phyloP scores from a whole-genome alignment of 306 rosid genomes.

The Ormosia emarginata region DNA sequence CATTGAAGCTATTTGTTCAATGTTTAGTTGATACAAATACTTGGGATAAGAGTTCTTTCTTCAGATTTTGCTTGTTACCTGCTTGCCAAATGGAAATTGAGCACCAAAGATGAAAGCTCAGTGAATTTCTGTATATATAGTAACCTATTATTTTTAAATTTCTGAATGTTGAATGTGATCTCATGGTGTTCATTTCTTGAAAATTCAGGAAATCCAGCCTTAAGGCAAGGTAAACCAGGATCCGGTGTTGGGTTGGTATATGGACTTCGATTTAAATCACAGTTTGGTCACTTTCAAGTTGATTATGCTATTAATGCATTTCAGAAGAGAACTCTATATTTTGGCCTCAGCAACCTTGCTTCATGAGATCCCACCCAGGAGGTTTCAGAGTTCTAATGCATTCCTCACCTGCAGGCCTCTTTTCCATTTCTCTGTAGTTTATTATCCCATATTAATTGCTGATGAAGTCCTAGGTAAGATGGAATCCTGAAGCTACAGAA shows the following conservation, averaged over 20 bases:
- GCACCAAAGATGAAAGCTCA: neutral
- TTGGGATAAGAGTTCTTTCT: neutral
- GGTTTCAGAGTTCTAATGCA: neutral
- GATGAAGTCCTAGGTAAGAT: conserved; percentile 2
- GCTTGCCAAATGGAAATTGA: neutral
- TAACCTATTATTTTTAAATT: too few relatives aligned
- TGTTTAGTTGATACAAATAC: neutral
- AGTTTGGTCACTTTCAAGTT: conserved; percentile 73
- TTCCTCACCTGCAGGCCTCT: neutral
- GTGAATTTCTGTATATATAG: too few relatives aligned
- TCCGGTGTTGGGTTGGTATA: conserved; percentile 75
- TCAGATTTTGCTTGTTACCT: neutral
- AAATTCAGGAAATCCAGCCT: conserved; percentile 79
- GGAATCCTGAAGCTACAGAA: neutral
- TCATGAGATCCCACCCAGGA: conserved; percentile 35
- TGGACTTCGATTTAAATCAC: conserved; percentile 82
- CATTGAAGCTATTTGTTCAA: too few relatives aligned
- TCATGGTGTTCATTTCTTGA: conserved; percentile 28
- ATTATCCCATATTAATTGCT: neutral
- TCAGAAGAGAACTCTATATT: conserved; percentile 65
- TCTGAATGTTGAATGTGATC: conserved; percentile 1
- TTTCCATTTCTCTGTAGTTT: neutral
- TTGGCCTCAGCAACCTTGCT: conserved; percentile 74
- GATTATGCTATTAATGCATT: conserved; percentile 80
- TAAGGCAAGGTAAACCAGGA: conserved; percentile 90